A percentile compares a stretch with the other conserved stretches of the same genome.
Evolutionary conservation across 768 basidiomycete genomes (phyloP).

Genomic region (Boletus sensibilis): DNA sequence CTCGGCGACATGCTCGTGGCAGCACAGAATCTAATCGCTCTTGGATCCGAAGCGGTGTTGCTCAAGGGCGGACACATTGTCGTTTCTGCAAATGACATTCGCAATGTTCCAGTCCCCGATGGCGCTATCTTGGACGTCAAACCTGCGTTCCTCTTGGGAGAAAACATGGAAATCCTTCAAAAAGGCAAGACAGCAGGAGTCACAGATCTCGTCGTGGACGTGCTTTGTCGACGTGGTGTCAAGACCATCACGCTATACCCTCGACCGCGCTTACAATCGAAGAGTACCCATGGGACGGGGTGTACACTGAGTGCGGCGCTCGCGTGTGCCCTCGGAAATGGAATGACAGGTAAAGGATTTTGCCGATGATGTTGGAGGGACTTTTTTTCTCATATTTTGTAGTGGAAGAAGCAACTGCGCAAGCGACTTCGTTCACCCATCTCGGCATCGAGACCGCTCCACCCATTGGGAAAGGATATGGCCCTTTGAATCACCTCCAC

Average conservation of each 20-base stretch:
- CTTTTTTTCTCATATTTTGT: background rate
- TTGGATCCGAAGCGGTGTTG: constrained; percentile 59
- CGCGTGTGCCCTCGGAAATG: constrained; percentile 61
- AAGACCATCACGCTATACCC: constrained; percentile 50
- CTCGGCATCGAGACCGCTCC: constrained; percentile 68
- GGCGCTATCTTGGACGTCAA: constrained; percentile 37
- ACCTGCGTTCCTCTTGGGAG: constrained; percentile 44
- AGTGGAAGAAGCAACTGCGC: constrained; percentile 58
- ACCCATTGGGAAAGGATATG: constrained; percentile 70
- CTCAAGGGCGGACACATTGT: constrained; percentile 84
- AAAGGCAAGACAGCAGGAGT: constrained; percentile 7
- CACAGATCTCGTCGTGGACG: constrained; percentile 56
- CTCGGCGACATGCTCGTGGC: constrained; percentile 63
- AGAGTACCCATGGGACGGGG: constrained; percentile 87
- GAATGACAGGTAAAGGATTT: constrained; percentile 36
- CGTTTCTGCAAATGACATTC: constrained; percentile 46
- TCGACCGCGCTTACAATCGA: constrained; percentile 60
- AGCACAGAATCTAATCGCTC: constrained; percentile 45
- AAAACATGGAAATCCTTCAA: constrained; percentile 66
- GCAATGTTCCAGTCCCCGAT: constrained; percentile 25
- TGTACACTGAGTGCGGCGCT: constrained; percentile 89
- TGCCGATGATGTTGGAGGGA: background rate
- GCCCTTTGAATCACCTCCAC: constrained; percentile 87
- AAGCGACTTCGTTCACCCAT: constrained; percentile 72
- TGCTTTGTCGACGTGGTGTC: constrained; percentile 44